Evolutionary conservation across 2,329 filamentous ascomycete genomes (phyloP).

Genomic region (Neophaeococcomyces aloes): DNA sequence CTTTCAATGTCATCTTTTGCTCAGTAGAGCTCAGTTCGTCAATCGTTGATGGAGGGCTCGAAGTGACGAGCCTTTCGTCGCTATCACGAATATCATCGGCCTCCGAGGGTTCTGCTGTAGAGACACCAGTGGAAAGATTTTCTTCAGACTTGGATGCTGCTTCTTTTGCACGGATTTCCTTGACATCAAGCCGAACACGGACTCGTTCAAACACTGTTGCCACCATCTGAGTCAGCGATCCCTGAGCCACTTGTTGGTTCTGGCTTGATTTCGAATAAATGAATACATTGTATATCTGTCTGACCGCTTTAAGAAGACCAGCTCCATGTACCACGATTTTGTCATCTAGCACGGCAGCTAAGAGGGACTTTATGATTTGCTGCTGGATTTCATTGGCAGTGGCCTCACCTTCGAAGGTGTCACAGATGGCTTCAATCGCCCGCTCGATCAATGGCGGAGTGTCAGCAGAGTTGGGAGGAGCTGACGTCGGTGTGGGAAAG

Average conservation of each 20-base stretch:
- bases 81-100: conserved; percentile 23
- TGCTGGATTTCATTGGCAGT: conserved; percentile 87
- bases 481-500: conserved; percentile 45
- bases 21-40: conserved; percentile 33
- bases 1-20: conserved; percentile 56
- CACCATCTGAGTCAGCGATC: conserved; percentile 95
- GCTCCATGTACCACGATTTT: conserved; percentile 98
- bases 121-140: conserved; percentile 14
- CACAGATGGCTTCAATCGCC: conserved; percentile 97
- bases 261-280: conserved; percentile 84
- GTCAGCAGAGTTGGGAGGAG: conserved; percentile 25
- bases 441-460: conserved; percentile 76
- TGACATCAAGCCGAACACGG: conserved; percentile 73
- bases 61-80: conserved; percentile 11
- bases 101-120: conserved; percentile 23
- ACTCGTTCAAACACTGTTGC: conserved; percentile 96
- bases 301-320: conserved; percentile 87
- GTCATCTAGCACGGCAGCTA: conserved; percentile 93
- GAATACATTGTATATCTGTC: conserved; percentile 98
- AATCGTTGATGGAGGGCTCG: conserved; percentile 8
- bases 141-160: conserved; percentile 26
- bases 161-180: conserved; percentile 58
- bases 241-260: conserved; percentile 95
- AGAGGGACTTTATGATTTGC: conserved; percentile 93
- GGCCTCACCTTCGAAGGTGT: conserved; percentile 95